Evolutionary conservation across 2,329 filamentous ascomycete genomes (phyloP).

Genomic region (Pezicula neosporulosa): DNA sequence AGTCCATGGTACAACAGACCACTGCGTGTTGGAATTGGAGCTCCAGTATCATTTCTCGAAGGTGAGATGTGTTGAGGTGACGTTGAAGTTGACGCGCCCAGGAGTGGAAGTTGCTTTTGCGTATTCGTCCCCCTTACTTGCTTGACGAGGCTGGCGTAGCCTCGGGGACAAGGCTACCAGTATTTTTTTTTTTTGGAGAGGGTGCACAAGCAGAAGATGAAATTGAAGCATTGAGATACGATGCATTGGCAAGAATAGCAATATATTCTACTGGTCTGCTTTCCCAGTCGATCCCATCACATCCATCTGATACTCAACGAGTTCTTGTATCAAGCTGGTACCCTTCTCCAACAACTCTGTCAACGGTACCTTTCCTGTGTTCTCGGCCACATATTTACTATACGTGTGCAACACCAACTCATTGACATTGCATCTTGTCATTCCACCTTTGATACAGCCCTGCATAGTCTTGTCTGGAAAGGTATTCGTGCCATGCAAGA

Average conservation of each 20-base stretch:
- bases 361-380: slow-evolving; percentile 30
- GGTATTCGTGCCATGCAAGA: slow-evolving; percentile 55
- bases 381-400: slow-evolving; percentile 37
- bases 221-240: too few relatives aligned
- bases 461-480: slow-evolving; percentile 47
- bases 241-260: too few relatives aligned
- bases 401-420: slow-evolving; percentile 51
- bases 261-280: slow-evolving; percentile 4
- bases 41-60: too few relatives aligned
- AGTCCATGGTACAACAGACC: too few relatives aligned
- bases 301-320: slow-evolving; percentile 25
- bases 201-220: too few relatives aligned
- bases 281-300: slow-evolving; percentile 22
- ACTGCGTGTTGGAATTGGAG: too few relatives aligned
- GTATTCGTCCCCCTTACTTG: too few relatives aligned
- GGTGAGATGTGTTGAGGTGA: too few relatives aligned
- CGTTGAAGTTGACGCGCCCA: too few relatives aligned
- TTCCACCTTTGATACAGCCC: slow-evolving; percentile 46
- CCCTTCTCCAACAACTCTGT: slow-evolving; percentile 39
- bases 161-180: too few relatives aligned
- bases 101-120: background rate
- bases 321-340: slow-evolving; percentile 32
- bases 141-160: too few relatives aligned
- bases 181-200: too few relatives aligned
- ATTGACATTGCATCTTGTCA: slow-evolving; percentile 58